Evolutionary conservation across 2,329 filamentous ascomycete genomes (phyloP).

Genomic region (Paecilomyces variotii): DNA sequence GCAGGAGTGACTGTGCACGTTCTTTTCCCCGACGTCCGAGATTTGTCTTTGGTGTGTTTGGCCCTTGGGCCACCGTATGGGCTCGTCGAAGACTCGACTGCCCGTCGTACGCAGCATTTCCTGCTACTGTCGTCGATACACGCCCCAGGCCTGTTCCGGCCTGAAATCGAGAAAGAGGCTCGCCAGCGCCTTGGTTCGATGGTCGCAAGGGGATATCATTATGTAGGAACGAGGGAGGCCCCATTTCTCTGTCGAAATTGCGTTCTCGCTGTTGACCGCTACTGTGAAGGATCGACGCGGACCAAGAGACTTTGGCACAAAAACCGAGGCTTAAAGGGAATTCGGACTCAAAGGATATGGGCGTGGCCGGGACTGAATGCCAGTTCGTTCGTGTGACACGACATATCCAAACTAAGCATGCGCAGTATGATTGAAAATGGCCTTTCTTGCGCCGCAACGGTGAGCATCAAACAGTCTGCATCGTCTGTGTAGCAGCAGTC

Average conservation of each 20-base stretch:
- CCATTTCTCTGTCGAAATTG: slow-evolving; percentile 4
- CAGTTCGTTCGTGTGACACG: slow-evolving; percentile 18
- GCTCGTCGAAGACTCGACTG: slow-evolving; percentile 26
- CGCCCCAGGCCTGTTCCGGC: slow-evolving; percentile 6
- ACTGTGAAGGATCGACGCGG: background rate
- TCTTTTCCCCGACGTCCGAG: slow-evolving; percentile 24
- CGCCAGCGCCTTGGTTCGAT: background rate
- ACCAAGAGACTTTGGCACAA: background rate
- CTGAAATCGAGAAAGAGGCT: background rate
- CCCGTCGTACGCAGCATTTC: slow-evolving; percentile 11
- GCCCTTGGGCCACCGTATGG: slow-evolving; percentile 30
- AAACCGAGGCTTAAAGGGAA: background rate
- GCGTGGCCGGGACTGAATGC: slow-evolving; percentile 17
- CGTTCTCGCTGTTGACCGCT: background rate
- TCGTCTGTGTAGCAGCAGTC: background rate
- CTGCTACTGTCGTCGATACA: slow-evolving; percentile 1
- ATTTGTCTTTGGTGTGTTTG: slow-evolving; percentile 19
- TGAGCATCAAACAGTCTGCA: background rate
- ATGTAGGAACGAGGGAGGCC: background rate
- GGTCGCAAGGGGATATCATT: background rate
- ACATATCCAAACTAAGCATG: slow-evolving; percentile 18
- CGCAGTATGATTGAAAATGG: background rate
- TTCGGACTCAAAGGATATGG: slow-evolving; percentile 11
- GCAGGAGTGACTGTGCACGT: slow-evolving; percentile 28
- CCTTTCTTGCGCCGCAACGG: background rate